These are phyloP conservation scores for Solanum lycopersicoides DNA, from an alignment of 257 asterid species.

Conservation along the genomic window DNA sequence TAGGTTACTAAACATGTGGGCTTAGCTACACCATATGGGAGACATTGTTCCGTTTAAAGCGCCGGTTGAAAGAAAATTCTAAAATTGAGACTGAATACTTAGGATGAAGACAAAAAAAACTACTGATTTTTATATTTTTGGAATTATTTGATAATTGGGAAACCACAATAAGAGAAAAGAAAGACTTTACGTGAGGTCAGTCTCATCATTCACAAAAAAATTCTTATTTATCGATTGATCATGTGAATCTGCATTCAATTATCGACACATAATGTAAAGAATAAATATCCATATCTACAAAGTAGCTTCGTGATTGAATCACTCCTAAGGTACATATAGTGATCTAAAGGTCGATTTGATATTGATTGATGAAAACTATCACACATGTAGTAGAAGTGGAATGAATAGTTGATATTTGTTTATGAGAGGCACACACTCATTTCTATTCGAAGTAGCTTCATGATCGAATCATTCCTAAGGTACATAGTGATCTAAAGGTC, in stretches of 20 bases:
- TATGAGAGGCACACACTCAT: neutral
- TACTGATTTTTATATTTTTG: neutral
- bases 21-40: neutral
- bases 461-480: neutral
- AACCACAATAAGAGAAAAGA: neutral
- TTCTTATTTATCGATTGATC: too few relatives aligned
- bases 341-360: neutral
- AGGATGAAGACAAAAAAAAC: neutral
- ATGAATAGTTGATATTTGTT: neutral
- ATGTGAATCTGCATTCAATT: neutral
- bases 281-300: neutral
- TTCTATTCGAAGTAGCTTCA: neutral
- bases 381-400: too few relatives aligned
- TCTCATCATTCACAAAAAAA: neutral
- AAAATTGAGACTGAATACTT: neutral
- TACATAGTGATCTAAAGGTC: neutral
- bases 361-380: neutral
- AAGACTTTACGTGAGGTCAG: neutral
- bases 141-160: neutral
- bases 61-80: constrained; percentile 4
- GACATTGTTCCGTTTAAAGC: constrained; percentile 23
- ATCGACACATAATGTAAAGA: neutral
- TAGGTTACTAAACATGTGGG: neutral
- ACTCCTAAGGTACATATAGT: neutral
- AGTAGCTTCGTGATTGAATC: too few relatives aligned